These are phyloP conservation scores for Lupinus albus DNA, from an alignment of 306 rosid species.

Conservation along the genomic window DNA sequence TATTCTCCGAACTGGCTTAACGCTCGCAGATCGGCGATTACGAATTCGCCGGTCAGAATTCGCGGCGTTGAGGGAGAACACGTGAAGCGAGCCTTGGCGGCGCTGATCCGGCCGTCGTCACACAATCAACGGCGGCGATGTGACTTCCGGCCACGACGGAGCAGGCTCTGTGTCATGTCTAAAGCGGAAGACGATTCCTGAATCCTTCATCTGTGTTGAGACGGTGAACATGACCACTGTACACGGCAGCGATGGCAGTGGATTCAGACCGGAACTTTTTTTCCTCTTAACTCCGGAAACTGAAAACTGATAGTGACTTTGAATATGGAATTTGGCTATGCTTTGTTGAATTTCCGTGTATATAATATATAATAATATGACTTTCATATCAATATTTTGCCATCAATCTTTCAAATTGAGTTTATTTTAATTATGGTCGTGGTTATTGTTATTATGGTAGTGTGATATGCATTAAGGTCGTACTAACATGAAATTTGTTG, in stretches of 20 bases:
- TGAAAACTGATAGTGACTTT: constrained; percentile 25
- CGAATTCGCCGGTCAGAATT: constrained; percentile 72
- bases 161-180: constrained; percentile 70
- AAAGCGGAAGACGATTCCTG: constrained; percentile 14
- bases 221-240: background rate
- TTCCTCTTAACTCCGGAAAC: constrained; percentile 50
- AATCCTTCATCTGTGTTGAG: background rate
- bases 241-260: background rate
- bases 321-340: constrained; percentile 16
- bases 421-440: no score
- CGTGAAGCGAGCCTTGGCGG: constrained; percentile 62
- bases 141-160: constrained; percentile 57
- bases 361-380: background rate
- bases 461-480: no score
- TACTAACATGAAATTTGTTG: no score
- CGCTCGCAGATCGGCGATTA: constrained; percentile 82
- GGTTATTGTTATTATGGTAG: no score
- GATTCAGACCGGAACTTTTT: constrained; percentile 46
- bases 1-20: constrained; percentile 62
- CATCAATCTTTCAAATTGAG: no score
- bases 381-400: no score
- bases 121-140: constrained; percentile 65
- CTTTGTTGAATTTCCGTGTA: background rate
- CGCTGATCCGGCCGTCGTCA: constrained; percentile 76
- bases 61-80: constrained; percentile 79